These are phyloP conservation scores for Parathielavia appendiculata DNA, from an alignment of 495 filamentous ascomycete species.

Conservation along the genomic window DNA sequence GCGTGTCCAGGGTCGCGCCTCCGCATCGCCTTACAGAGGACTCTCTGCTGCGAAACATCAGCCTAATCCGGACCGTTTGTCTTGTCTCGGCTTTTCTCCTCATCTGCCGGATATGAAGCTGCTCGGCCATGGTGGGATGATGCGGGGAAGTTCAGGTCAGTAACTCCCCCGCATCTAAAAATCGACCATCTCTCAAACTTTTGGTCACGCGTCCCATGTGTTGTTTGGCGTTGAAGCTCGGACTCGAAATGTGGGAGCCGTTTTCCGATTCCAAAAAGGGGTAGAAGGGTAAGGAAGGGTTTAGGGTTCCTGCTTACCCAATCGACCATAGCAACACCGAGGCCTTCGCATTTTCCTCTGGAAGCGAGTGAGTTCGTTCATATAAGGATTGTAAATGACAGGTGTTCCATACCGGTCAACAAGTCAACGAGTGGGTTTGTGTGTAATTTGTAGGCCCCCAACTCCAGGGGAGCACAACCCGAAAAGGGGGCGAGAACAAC, in stretches of 20 bases:
- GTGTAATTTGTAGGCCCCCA: no score
- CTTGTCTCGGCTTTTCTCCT: background rate
- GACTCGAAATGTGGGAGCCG: constrained; percentile 5
- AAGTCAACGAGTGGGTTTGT: no score
- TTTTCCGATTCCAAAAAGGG: constrained; percentile 2
- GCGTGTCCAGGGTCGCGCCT: background rate
- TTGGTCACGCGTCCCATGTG: constrained; percentile 1
- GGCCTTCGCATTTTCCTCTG: no score
- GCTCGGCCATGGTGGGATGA: background rate
- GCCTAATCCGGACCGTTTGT: constrained; percentile 4
- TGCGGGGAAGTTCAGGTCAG: constrained; percentile 1
- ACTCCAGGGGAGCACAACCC: no score
- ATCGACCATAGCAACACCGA: no score
- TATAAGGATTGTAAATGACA: no score
- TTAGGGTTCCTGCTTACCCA: background rate
- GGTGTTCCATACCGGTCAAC: no score
- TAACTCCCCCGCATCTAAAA: constrained; percentile 3
- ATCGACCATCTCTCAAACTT: background rate
- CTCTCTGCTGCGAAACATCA: constrained; percentile 9
- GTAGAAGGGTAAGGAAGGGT: constrained; percentile 6
- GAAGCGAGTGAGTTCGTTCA: no score
- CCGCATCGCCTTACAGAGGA: no score
- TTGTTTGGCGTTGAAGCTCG: background rate
- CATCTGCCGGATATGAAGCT: constrained; percentile 16
- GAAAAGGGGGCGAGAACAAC: no score